phyloP scores from a whole-genome alignment of 371 early-diverging fungal species.

The Blastocladiella emersonii region DNA sequence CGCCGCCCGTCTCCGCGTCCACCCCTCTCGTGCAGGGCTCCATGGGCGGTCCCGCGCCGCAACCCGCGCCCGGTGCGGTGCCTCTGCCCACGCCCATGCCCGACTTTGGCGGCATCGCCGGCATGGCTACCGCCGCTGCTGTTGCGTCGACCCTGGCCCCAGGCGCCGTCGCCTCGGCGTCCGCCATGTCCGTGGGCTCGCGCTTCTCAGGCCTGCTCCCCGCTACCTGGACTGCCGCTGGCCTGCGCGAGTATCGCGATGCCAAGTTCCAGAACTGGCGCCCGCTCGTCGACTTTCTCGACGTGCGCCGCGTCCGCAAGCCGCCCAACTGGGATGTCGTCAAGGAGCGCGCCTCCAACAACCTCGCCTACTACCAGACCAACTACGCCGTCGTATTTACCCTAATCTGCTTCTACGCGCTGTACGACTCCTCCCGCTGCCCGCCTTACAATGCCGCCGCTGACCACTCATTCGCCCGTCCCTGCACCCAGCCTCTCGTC shows the following conservation, averaged over 20 bases:
- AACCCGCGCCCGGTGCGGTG: too few species aligned
- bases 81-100: too few species aligned
- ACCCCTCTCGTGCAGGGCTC: too few species aligned
- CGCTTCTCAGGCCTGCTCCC: background rate
- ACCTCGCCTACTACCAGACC: slow-evolving; percentile 43
- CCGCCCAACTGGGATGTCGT: background rate
- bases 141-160: too few species aligned
- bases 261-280: background rate
- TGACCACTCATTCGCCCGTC: background rate
- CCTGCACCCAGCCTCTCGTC: slow-evolving; percentile 31
- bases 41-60: too few species aligned
- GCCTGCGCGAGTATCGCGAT: background rate
- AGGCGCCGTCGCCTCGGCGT: too few species aligned
- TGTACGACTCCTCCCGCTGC: slow-evolving; percentile 27
- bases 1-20: too few species aligned
- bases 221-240: background rate
- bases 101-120: too few species aligned
- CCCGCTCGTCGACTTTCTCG: background rate
- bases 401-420: slow-evolving; percentile 37
- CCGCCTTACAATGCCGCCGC: background rate
- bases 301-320: background rate
- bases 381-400: slow-evolving; percentile 47
- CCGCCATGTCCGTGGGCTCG: too few species aligned
- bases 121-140: too few species aligned
- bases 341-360: slow-evolving; percentile 18